These are phyloP conservation scores for Monilinia aucupariae DNA, from an alignment of 2,329 filamentous ascomycete genomes.

Conservation along the genomic window DNA sequence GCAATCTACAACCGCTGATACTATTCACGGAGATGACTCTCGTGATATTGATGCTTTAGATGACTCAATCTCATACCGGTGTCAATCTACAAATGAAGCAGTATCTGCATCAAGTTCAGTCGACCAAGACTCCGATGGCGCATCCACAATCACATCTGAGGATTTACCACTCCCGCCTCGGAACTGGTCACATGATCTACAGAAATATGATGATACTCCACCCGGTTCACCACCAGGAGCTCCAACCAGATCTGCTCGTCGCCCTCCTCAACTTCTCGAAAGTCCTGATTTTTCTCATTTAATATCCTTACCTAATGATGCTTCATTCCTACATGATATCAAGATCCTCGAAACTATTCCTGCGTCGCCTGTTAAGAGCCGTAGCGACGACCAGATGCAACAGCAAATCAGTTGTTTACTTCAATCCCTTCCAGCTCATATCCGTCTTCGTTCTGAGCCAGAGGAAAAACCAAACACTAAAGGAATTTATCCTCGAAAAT, in stretches of 20 bases:
- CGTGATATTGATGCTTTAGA: conserved; percentile 25
- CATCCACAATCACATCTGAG: conserved; percentile 17
- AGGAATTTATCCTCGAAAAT: conserved; percentile 33
- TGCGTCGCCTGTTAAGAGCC: conserved; percentile 27
- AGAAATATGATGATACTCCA: conserved; percentile 25
- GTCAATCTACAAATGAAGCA: conserved; percentile 5
- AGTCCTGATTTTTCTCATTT: conserved; percentile 22
- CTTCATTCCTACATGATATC: conserved; percentile 27
- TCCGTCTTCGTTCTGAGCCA: conserved; percentile 61
- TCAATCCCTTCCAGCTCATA: conserved; percentile 70
- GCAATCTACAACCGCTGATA: conserved; percentile 7
- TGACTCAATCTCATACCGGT: conserved; percentile 23
- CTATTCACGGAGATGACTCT: neutral
- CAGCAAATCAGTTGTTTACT: conserved; percentile 76
- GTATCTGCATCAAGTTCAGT: conserved; percentile 19
- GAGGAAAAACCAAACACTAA: conserved; percentile 32
- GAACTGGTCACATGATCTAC: conserved; percentile 19
- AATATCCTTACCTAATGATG: conserved; percentile 23
- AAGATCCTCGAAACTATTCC: conserved; percentile 24
- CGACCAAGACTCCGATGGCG: conserved; percentile 17
- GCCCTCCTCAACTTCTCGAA: conserved; percentile 21
- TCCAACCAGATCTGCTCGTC: conserved; percentile 16
- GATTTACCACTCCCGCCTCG: conserved; percentile 27
- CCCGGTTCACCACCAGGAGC: conserved; percentile 25
- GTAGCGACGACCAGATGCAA: conserved; percentile 63